Evolutionary conservation across 805 yeast genomes (phyloP).

Genomic region (Isabelozyma heimii): DNA sequence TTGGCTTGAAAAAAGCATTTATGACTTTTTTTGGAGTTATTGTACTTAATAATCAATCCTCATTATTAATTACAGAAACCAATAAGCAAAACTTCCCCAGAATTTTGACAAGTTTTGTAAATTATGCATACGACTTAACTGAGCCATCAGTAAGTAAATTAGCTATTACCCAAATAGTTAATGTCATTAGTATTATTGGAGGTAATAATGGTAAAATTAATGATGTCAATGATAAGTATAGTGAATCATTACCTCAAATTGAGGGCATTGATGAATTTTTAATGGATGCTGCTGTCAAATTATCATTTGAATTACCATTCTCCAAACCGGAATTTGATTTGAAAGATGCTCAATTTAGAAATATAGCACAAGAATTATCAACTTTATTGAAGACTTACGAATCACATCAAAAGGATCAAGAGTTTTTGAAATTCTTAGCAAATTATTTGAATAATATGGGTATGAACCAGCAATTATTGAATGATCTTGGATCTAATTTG

Average conservation of each 20-base stretch:
- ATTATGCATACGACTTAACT: conserved; percentile 57
- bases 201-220: conserved; percentile 65
- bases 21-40: conserved; percentile 68
- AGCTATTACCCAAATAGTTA: conserved; percentile 65
- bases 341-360: conserved; percentile 76
- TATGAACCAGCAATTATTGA: conserved; percentile 56
- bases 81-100: conserved; percentile 61
- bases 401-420: conserved; percentile 32
- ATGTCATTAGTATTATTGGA: conserved; percentile 56
- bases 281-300: conserved; percentile 62
- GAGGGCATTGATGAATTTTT: conserved; percentile 73
- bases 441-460: conserved; percentile 55
- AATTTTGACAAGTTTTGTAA: conserved; percentile 61
- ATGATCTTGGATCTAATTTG: conserved; percentile 61
- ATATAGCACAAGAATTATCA: conserved; percentile 73
- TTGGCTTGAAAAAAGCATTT: conserved; percentile 65
- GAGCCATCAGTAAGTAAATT: conserved; percentile 68
- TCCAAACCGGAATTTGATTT: conserved; percentile 61
- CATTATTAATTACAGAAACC: conserved; percentile 67
- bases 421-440: conserved; percentile 46
- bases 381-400: conserved; percentile 59
- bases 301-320: conserved; percentile 79
- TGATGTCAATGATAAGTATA: conserved; percentile 58
- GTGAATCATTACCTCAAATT: conserved; percentile 45
- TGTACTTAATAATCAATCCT: conserved; percentile 73